These are phyloP conservation scores for Tephrocybe rancida DNA, from an alignment of 768 basidiomycete species.

Conservation along the genomic window DNA sequence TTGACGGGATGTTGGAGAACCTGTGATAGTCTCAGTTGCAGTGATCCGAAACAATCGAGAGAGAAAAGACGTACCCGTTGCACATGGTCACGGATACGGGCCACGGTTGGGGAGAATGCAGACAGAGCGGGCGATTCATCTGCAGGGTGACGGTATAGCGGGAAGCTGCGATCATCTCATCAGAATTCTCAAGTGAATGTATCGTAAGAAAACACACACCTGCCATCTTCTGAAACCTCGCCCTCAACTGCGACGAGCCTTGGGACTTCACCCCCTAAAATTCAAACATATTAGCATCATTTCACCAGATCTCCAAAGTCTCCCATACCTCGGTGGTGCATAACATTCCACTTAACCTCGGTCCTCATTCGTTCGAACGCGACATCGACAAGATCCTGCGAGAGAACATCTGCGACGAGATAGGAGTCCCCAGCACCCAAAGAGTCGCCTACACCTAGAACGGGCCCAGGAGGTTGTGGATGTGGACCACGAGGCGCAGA, in stretches of 20 bases:
- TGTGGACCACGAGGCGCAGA: constrained; percentile 2
- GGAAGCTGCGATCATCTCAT: constrained; percentile 46
- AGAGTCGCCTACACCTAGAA: constrained; percentile 17
- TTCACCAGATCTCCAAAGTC: constrained; percentile 6
- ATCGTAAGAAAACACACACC: constrained; percentile 23
- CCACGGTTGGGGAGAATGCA: constrained; percentile 71
- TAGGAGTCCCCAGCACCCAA: constrained; percentile 72
- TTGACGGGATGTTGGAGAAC: constrained; percentile 66
- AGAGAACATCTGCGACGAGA: constrained; percentile 60
- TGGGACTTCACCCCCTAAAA: constrained; percentile 72
- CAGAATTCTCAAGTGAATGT: neutral
- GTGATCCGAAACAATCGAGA: neutral
- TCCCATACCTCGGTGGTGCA: constrained; percentile 70
- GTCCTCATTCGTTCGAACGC: constrained; percentile 60
- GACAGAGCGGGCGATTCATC: constrained; percentile 73
- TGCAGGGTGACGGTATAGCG: constrained; percentile 82
- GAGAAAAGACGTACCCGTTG: constrained; percentile 38
- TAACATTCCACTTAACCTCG: constrained; percentile 74
- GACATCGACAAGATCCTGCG: constrained; percentile 50
- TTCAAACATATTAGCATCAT: neutral
- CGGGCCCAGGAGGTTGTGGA: constrained; percentile 10
- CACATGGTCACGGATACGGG: constrained; percentile 63
- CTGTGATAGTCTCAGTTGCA: constrained; percentile 14
- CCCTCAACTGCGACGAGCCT: constrained; percentile 66
- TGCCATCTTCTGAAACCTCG: constrained; percentile 45